Evolutionary conservation across 208 protist species (phyloP), one percentile per base, ranked within the genome.

Genomic region (Trypanosoma caninum): DNA sequence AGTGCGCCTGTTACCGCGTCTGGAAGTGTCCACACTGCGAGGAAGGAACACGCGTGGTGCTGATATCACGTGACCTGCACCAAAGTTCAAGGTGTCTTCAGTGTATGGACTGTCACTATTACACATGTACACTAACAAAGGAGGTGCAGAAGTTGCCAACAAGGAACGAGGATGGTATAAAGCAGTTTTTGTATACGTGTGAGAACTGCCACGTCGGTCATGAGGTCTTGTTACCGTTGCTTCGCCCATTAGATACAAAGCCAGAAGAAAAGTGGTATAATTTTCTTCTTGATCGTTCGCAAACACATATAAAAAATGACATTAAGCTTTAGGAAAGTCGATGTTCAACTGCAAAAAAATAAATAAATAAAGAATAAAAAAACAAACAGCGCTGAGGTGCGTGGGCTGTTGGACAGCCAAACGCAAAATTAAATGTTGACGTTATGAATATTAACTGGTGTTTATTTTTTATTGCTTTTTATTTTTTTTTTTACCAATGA

Each of bases 91-190:
- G 68, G 50, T 94, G 87, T 71, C 65, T 94, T 48, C 69, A 91
- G 72, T 94, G 87, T 57, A 80, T 89, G 66, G 84, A 94, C 61
- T 94, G 87, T 54, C 61, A 94, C 38, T 91, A 90, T 69, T 90
- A 94, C 79, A 94, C 87, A 8, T 87, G 81, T 47, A 62, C 70
- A 34, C 59, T 91, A 27, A 73, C 74, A 33, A 91, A 86, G 69
- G 76, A 89, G 50, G 66, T 94, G 42, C 57, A 87, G 51, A 80
- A 84, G 74, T 77, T 94, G 41, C 87, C 87, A 31, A 84, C 74
- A 50, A 87, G 87, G 76, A 68, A 72, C 4, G 83, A 91, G 65
- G 87, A 94, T 46, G 87, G 87, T 5, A 37, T 94, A 20, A 94
- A 94, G 70, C 57, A 77, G 27, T 52, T 94, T 10, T 71, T 80